These are phyloP conservation scores for Fusarium vanettenii DNA, from an alignment of 2,329 filamentous ascomycete species.

Conservation along the genomic window DNA sequence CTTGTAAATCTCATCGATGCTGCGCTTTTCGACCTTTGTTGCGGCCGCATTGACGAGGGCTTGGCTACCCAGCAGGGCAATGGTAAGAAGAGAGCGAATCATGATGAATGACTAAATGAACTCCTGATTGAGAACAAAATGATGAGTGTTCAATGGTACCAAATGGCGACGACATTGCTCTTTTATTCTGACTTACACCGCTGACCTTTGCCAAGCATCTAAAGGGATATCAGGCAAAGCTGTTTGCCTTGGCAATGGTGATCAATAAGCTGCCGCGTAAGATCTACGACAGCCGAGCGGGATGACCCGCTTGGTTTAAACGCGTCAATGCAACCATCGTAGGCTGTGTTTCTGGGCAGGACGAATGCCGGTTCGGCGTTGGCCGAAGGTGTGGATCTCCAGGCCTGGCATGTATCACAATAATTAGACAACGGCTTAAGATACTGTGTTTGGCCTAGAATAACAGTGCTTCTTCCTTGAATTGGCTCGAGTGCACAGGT, in stretches of 20 bases:
- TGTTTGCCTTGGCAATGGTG: background rate
- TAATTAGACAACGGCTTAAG: background rate
- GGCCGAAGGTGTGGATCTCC: background rate
- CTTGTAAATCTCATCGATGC: slow-evolving; percentile 61
- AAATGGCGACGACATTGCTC: background rate
- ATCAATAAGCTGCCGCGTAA: background rate
- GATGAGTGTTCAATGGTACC: background rate
- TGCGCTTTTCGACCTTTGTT: slow-evolving; percentile 54
- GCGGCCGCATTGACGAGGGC: slow-evolving; percentile 33
- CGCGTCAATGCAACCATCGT: background rate
- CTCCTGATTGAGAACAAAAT: background rate
- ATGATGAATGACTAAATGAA: background rate
- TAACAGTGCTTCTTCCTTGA: background rate
- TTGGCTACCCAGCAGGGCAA: slow-evolving; percentile 22
- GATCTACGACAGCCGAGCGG: background rate
- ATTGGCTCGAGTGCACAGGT: background rate
- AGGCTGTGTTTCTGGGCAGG: background rate
- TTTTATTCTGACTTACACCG: background rate
- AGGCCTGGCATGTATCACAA: background rate
- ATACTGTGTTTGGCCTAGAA: background rate
- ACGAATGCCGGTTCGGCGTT: background rate
- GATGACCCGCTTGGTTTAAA: background rate
- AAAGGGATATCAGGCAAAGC: background rate
- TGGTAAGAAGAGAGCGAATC: background rate
- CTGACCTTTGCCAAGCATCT: background rate